Base-by-base conservation (phyloP, 2,329 filamentous ascomycete genomes). In the Fusarium tjaetaba region DNA sequence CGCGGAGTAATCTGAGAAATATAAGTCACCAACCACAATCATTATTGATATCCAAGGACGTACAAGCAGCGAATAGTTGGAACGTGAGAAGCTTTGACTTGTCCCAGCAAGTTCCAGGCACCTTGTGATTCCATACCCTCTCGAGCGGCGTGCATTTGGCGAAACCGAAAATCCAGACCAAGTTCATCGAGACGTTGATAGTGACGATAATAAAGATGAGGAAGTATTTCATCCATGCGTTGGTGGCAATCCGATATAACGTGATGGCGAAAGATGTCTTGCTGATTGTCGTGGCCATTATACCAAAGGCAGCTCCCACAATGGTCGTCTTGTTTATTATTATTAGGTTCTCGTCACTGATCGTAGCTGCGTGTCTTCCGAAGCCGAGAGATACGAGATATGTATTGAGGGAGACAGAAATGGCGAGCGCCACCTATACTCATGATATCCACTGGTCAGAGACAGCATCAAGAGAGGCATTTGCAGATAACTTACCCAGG, bases 221-320 rank as follows among this genome's bases (percentile, higher is more conserved):
- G 41, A 81, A 76, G 24, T 75, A 73, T 15, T 76, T 68, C 74
- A 76, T 64, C 80, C 79, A 70, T 62, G 49, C 64, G 22, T 79
- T 71, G 14, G 72, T 77, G 8, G 77, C 71, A 38, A 83, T 77
- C 8, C 81, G 76, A 28, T 83, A 75, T 7, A 83, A 68, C 1
- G 82, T 83, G n/a, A 83, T 73, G 15, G 80, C 81, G 61, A 84
- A 82, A 0, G 82, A 83, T 0, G 82, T 81, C 65, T 84, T 84
- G 68, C 81, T 82, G 61, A 76, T 77, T 2, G 81, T 76, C 9
- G 82, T 82, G 3, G 82, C 78, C 22, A 80, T 69, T n/a, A 83
- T 79, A 14, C 80, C 81, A 48, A 80, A 80, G 9, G 74, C 61
- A 6, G 77, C 79, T 8, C 75, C 73, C 8, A 81, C 61, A 34